phyloP scores from a whole-genome alignment of 2,329 filamentous ascomycete species.

The Paramyrothecium roridum region DNA sequence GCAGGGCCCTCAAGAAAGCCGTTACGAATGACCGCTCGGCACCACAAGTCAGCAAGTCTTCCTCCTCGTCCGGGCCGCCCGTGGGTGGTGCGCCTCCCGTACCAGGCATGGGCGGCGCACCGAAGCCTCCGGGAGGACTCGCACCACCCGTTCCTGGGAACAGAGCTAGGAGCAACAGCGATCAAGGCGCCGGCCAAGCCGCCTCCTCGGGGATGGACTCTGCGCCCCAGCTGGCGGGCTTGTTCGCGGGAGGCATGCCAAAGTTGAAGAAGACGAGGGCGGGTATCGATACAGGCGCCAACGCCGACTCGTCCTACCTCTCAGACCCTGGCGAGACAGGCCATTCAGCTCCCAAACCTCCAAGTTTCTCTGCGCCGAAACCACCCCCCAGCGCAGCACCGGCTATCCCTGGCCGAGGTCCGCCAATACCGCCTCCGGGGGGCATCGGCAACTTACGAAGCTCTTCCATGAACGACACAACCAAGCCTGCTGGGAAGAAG shows the following conservation, averaged over 20 bases:
- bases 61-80: constrained; percentile 49
- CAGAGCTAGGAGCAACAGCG: constrained; percentile 80
- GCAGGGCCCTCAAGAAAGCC: constrained; percentile 74
- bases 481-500: constrained; percentile 32
- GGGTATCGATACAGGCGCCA: constrained; percentile 66
- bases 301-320: constrained; percentile 64
- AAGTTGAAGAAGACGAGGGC: constrained; percentile 87
- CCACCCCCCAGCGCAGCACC: constrained; percentile 59
- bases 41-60: constrained; percentile 51
- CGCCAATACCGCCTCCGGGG: constrained; percentile 38
- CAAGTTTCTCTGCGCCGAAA: constrained; percentile 29
- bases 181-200: constrained; percentile 53
- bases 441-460: constrained; percentile 53
- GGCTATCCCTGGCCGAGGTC: constrained; percentile 48
- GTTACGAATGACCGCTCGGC: constrained; percentile 92
- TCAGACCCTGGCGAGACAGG: constrained; percentile 65
- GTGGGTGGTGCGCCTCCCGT: constrained; percentile 78
- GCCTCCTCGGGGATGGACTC: constrained; percentile 44
- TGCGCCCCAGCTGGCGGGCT: constrained; percentile 77
- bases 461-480: constrained; percentile 34
- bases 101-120: constrained; percentile 51
- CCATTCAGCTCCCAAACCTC: constrained; percentile 1
- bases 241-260: constrained; percentile 94
- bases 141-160: constrained; percentile 70
- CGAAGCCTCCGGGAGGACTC: constrained; percentile 57